Evolutionary conservation across 2,329 filamentous ascomycete genomes (phyloP).

Genomic region (Zalaria sp.): DNA sequence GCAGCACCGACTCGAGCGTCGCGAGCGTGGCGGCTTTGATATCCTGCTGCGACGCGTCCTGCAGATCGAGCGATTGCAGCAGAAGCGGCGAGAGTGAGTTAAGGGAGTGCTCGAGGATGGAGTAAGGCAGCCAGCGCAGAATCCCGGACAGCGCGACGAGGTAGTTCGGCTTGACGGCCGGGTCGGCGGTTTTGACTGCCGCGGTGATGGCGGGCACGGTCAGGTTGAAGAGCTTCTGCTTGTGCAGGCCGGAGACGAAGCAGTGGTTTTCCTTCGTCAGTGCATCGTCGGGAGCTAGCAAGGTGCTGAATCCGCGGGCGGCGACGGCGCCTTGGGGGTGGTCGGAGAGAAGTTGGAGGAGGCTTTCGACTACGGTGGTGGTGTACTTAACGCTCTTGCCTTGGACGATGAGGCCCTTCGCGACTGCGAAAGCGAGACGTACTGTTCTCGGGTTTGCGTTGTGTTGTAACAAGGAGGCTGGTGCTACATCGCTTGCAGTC

Average conservation of each 20-base stretch:
- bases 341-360: slow-evolving; percentile 37
- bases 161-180: slow-evolving; percentile 42
- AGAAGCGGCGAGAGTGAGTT: slow-evolving; percentile 44
- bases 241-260: slow-evolving; percentile 45
- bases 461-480: slow-evolving; percentile 24
- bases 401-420: slow-evolving; percentile 47
- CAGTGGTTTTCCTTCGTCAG: slow-evolving; percentile 47
- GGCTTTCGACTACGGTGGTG: slow-evolving; percentile 24
- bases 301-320: slow-evolving; percentile 43
- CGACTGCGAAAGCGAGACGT: slow-evolving; percentile 44
- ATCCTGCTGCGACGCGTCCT: slow-evolving; percentile 26
- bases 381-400: slow-evolving; percentile 30
- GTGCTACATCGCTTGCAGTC: slow-evolving; percentile 13
- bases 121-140: slow-evolving; percentile 43
- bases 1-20: slow-evolving; percentile 43
- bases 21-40: slow-evolving; percentile 48
- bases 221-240: slow-evolving; percentile 49
- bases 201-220: slow-evolving; percentile 42
- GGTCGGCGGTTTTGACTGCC: slow-evolving; percentile 32
- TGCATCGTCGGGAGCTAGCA: slow-evolving; percentile 47
- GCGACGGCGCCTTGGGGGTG: slow-evolving; percentile 30
- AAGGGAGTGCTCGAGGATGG: slow-evolving; percentile 45
- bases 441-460: slow-evolving; percentile 27
- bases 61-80: slow-evolving; percentile 45
- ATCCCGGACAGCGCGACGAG: slow-evolving; percentile 50